Evolutionary conservation across 345 rosid genomes (phyloP).

Genomic region (Sisymbrium altissimum): DNA sequence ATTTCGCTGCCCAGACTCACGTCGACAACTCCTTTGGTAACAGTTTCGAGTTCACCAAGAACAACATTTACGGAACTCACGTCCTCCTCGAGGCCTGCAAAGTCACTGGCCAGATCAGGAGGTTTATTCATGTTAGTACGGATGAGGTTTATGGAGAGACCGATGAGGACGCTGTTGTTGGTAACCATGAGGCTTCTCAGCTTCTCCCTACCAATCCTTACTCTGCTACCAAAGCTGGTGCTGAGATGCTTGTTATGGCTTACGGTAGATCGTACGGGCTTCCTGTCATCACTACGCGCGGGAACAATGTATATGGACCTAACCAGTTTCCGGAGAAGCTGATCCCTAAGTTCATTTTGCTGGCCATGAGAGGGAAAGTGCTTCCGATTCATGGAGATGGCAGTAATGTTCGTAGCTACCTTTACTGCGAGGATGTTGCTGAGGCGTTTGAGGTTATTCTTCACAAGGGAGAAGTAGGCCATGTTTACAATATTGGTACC

Average conservation of each 20-base stretch:
- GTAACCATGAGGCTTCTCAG: constrained; percentile 83
- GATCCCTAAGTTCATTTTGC: constrained; percentile 73
- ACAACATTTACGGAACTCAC: constrained; percentile 76
- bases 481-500: constrained; percentile 76
- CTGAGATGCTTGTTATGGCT: constrained; percentile 93
- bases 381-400: constrained; percentile 89
- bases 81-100: constrained; percentile 83
- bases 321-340: constrained; percentile 77
- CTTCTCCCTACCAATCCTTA: constrained; percentile 83
- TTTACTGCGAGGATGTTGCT: constrained; percentile 77
- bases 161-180: constrained; percentile 81
- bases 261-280: constrained; percentile 79
- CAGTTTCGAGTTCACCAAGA: constrained; percentile 84
- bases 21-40: constrained; percentile 85
- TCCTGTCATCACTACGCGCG: constrained; percentile 82
- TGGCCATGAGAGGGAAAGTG: constrained; percentile 57
- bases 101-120: constrained; percentile 78
- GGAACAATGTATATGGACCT: constrained; percentile 85
- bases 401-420: constrained; percentile 65
- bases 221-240: constrained; percentile 83
- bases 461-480: constrained; percentile 86
- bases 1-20: constrained; percentile 83
- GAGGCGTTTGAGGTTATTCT: constrained; percentile 83
- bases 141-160: constrained; percentile 91
- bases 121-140: constrained; percentile 81